These are phyloP conservation scores for Xylariaceae sp. DNA, from an alignment of 2,329 filamentous ascomycete species.

Conservation along the genomic window DNA sequence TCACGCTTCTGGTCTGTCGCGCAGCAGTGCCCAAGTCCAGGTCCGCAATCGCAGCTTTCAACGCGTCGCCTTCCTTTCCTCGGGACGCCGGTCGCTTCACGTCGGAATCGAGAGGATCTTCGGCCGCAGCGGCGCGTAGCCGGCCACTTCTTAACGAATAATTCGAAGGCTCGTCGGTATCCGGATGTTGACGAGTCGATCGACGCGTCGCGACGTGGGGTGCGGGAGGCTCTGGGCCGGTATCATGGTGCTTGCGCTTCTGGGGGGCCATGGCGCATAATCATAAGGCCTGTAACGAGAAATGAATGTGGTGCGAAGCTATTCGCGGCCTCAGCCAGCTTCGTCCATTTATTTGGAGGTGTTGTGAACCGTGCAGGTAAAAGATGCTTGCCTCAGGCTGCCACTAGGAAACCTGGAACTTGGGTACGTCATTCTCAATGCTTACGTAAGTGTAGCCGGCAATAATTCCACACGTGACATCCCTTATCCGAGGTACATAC, in stretches of 20 bases:
- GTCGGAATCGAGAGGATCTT: constrained; percentile 6
- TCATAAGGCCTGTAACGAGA: background rate
- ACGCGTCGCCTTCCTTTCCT: constrained; percentile 18
- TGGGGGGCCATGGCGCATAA: constrained; percentile 27
- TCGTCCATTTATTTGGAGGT: constrained; percentile 1
- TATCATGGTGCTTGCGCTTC: constrained; percentile 33
- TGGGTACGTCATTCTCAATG: background rate
- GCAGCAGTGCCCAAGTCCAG: constrained; percentile 7
- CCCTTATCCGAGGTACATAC: background rate
- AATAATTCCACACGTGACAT: background rate
- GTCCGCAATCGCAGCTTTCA: constrained; percentile 11
- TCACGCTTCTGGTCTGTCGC: constrained; percentile 20
- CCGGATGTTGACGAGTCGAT: constrained; percentile 29
- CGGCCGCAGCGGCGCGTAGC: constrained; percentile 20
- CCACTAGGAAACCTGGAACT: background rate
- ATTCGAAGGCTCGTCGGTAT: constrained; percentile 19
- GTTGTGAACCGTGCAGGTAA: background rate
- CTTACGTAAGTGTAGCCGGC: background rate
- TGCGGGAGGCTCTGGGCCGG: constrained; percentile 9
- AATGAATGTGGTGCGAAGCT: background rate
- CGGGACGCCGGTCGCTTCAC: constrained; percentile 4
- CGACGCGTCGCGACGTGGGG: constrained; percentile 24
- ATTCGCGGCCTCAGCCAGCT: background rate
- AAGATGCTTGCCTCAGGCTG: background rate
- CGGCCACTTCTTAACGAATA: constrained; percentile 30